These are phyloP conservation scores for Bonia amplexicaulis DNA, from an alignment of 176 grass and related monocot species.

Conservation along the genomic window DNA sequence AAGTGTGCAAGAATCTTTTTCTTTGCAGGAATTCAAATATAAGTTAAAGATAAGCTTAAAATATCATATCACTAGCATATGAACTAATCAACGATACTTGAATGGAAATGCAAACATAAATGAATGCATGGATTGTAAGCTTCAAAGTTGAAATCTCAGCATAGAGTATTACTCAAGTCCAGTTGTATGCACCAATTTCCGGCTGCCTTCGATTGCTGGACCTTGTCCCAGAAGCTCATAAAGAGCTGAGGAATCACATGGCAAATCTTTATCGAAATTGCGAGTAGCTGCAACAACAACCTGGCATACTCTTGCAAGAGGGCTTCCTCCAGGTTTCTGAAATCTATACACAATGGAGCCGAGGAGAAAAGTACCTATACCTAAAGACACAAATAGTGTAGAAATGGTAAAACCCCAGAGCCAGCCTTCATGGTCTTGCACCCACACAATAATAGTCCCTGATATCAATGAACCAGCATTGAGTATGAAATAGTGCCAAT, in stretches of 20 bases:
- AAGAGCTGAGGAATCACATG: conserved; percentile 60
- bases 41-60: neutral
- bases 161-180: conserved; percentile 39
- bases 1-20: neutral
- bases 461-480: conserved; percentile 65
- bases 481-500: conserved; percentile 64
- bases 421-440: conserved; percentile 80
- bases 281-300: conserved; percentile 60
- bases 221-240: conserved; percentile 55
- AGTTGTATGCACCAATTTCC: conserved; percentile 42
- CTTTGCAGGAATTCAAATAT: neutral
- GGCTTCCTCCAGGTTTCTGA: conserved; percentile 90
- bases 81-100: neutral
- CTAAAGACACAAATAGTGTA: conserved; percentile 54
- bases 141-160: neutral
- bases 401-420: conserved; percentile 59
- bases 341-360: conserved; percentile 70
- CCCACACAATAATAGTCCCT: conserved; percentile 64
- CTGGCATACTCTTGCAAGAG: conserved; percentile 71
- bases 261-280: conserved; percentile 49
- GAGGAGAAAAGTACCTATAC: conserved; percentile 53
- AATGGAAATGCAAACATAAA: conserved; percentile 3
- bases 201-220: conserved; percentile 54
- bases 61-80: neutral
- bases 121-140: neutral